phyloP scores from a whole-genome alignment of 1,284 basidiomycete genomes.

The Naganishia liquefaciens region DNA sequence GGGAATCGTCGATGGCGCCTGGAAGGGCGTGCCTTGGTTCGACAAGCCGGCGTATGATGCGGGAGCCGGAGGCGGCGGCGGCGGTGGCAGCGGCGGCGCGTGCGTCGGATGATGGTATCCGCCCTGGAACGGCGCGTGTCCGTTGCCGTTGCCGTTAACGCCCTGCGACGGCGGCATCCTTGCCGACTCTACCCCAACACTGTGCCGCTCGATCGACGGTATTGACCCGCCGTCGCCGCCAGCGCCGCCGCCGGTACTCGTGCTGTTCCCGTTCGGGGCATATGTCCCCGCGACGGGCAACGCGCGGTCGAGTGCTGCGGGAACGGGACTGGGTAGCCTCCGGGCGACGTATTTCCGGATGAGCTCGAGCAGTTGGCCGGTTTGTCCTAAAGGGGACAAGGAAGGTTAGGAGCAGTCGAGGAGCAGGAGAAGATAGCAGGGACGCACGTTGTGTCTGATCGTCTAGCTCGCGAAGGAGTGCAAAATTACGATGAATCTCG shows the following conservation, averaged over 20 bases:
- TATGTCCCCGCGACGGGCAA: constrained; percentile 7
- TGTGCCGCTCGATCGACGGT: too few species aligned
- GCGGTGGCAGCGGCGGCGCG: too few species aligned
- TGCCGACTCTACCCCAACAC: too few species aligned
- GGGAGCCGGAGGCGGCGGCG: too few species aligned
- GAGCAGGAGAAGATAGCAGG: background rate
- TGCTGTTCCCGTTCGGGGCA: background rate
- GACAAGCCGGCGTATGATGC: too few species aligned
- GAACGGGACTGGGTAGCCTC: constrained; percentile 27
- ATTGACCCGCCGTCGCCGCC: background rate
- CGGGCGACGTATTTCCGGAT: constrained; percentile 45
- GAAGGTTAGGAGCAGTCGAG: background rate
- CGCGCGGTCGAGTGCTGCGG: constrained; percentile 6
- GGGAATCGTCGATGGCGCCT: too few species aligned
- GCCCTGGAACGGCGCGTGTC: too few species aligned
- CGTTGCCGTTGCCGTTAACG: too few species aligned
- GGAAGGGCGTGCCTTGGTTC: too few species aligned
- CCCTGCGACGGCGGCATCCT: background rate
- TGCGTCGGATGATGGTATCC: too few species aligned
- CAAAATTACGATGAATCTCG: constrained; percentile 75
- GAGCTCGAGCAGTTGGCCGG: constrained; percentile 41
- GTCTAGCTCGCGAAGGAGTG: constrained; percentile 78
- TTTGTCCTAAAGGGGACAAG: constrained; percentile 43
- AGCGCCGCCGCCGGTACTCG: background rate
- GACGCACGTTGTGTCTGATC: constrained; percentile 66